These are phyloP conservation scores for Acanthamoeba healyi DNA, from an alignment of 208 protist genomes.

Conservation along the genomic window DNA sequence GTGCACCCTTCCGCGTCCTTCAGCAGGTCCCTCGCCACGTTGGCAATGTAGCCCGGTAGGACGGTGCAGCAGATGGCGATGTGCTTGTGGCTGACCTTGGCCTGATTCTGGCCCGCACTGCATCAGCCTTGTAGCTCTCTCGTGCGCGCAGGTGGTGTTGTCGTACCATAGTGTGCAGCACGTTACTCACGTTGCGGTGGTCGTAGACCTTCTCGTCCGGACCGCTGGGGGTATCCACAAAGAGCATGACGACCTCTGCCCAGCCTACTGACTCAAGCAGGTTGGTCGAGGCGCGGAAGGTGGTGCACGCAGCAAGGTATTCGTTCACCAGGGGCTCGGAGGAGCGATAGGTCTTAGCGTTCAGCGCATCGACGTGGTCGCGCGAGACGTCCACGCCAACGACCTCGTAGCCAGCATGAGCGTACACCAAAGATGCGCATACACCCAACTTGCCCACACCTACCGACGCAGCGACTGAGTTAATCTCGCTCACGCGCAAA, in stretches of 20 bases:
- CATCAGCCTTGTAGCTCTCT: not conserved
- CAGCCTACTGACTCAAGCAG: conserved; percentile 81
- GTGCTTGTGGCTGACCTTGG: conserved; percentile 85
- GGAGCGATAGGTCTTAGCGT: conserved; percentile 82
- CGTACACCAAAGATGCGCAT: conserved; percentile 85
- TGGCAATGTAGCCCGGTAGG: conserved; percentile 83
- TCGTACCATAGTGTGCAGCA: conserved; percentile 68
- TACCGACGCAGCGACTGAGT: not conserved
- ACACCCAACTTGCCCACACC: conserved; percentile 87
- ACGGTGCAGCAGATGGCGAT: conserved; percentile 89
- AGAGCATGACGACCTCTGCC: conserved; percentile 85
- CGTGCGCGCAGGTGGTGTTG: too few relatives aligned
- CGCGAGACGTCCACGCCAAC: conserved; percentile 87
- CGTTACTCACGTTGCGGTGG: conserved; percentile 76
- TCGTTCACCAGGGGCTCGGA: conserved; percentile 87
- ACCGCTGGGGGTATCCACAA: conserved; percentile 86
- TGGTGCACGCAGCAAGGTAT: conserved; percentile 78
- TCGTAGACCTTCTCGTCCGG: conserved; percentile 83
- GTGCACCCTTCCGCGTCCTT: conserved; percentile 78
- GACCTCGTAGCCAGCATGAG: conserved; percentile 88
- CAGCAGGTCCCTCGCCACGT: conserved; percentile 74
- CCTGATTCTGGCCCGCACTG: not conserved
- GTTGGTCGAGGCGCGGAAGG: conserved; percentile 85
- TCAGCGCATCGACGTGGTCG: conserved; percentile 86
- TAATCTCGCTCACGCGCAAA: not conserved